phyloP scores from a whole-genome alignment of 805 yeast genomes.

The Metschnikowia vanudenii region DNA sequence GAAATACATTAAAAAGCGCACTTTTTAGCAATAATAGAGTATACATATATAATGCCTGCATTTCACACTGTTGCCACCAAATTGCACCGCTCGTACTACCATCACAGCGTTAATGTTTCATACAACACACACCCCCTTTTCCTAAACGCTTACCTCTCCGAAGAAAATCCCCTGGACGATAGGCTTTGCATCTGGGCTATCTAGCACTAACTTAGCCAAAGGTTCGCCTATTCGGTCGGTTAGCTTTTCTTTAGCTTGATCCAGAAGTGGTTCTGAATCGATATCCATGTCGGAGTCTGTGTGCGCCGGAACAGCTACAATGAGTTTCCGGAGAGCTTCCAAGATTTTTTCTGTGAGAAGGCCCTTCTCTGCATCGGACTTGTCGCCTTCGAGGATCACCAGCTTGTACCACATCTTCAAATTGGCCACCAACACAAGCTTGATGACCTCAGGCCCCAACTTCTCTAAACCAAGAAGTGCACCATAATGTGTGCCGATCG shows the following conservation, averaged over 20 bases:
- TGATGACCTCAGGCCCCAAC: conserved; percentile 83
- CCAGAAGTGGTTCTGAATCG: conserved; percentile 31
- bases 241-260: conserved; percentile 41
- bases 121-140: too few species aligned
- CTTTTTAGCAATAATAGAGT: neutral
- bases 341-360: conserved; percentile 49
- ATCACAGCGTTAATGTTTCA: too few species aligned
- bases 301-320: conserved; percentile 23
- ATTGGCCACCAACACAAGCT: conserved; percentile 82
- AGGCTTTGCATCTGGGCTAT: conserved; percentile 47
- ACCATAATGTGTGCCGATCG: conserved; percentile 90
- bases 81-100: too few species aligned
- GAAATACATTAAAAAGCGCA: conserved; percentile 14
- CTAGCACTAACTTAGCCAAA: conserved; percentile 49
- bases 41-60: neutral
- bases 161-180: conserved; percentile 67
- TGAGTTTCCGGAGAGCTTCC: conserved; percentile 53
- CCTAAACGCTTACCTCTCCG: conserved; percentile 47
- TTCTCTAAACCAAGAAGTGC: conserved; percentile 81
- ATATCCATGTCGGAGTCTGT: conserved; percentile 34
- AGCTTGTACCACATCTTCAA: conserved; percentile 73
- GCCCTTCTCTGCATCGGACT: conserved; percentile 44
- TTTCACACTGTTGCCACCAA: neutral
- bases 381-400: conserved; percentile 46
- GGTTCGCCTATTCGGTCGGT: conserved; percentile 59